Percentiles rank a stretch among this genome's conserved stretches.
phyloP scores from a whole-genome alignment of 768 basidiomycete genomes.

The Naganishia antarctica region DNA sequence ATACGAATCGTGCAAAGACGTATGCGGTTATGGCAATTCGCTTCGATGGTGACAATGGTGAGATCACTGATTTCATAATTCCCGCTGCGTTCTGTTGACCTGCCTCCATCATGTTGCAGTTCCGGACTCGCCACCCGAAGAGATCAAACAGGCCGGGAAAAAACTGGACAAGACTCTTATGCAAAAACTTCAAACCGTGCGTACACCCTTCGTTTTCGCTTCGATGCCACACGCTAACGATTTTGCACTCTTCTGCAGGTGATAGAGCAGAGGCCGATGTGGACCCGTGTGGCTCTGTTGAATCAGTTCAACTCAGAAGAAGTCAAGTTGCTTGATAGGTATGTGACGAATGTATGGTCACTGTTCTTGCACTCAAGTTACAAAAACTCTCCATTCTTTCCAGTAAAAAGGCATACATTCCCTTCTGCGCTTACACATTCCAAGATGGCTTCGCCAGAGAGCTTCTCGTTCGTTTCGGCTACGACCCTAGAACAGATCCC shows the following conservation, averaged over 20 bases:
- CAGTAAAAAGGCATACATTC: constrained; percentile 76
- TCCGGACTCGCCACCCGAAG: constrained; percentile 51
- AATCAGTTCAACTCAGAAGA: constrained; percentile 71
- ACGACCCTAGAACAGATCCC: constrained; percentile 76
- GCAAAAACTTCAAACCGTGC: constrained; percentile 35
- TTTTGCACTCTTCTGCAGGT: constrained; percentile 52
- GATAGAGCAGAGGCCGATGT: constrained; percentile 72
- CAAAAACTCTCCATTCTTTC: not conserved
- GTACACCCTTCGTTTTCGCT: not conserved
- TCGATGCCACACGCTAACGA: not conserved
- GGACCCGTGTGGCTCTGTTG: constrained; percentile 80
- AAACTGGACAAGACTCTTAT: constrained; percentile 57
- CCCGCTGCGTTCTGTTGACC: no score
- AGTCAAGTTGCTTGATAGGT: constrained; percentile 72
- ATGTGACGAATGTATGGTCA: constrained; percentile 32
- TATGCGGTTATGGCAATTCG: constrained; percentile 51
- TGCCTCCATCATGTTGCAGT: constrained; percentile 20
- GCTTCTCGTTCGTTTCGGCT: constrained; percentile 75
- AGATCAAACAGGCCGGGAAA: constrained; percentile 62
- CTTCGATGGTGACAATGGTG: constrained; percentile 55
- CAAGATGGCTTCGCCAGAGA: constrained; percentile 93
- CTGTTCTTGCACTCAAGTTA: not conserved
- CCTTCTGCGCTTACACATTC: constrained; percentile 79
- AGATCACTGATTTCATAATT: not conserved
- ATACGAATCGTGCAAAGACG: constrained; percentile 49